Conservation (phyloP, 2,329 filamentous ascomycete species). For the Emmonsiellopsis sp. region DNA sequence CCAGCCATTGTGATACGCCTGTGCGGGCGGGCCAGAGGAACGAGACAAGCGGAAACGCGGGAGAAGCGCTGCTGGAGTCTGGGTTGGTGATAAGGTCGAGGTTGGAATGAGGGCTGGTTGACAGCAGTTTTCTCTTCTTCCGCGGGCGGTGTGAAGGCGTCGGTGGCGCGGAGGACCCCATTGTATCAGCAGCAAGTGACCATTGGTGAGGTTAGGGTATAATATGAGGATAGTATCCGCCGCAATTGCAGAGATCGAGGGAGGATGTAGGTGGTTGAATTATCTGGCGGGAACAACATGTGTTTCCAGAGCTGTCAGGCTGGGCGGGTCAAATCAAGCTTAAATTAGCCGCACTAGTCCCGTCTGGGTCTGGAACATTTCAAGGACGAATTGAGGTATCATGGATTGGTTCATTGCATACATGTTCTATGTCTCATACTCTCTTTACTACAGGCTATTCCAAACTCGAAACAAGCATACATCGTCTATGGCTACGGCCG, state of each 20-base stretch:
- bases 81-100: conserved; percentile 36
- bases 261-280: too few species aligned
- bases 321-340: too few species aligned
- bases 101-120: conserved; percentile 26
- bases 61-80: conserved; percentile 41
- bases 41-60: conserved; percentile 83
- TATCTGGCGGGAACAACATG: too few species aligned
- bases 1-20: conserved; percentile 79
- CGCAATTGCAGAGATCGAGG: too few species aligned
- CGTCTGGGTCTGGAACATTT: too few species aligned
- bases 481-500: background rate
- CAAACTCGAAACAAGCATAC: too few species aligned
- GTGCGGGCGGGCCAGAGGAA: conserved; percentile 88
- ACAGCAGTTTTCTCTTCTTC: conserved; percentile 35
- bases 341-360: too few species aligned
- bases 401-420: too few species aligned
- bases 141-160: conserved; percentile 33
- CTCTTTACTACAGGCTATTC: too few species aligned
- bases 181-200: background rate
- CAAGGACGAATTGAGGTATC: too few species aligned
- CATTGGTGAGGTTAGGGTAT: background rate
- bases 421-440: too few species aligned
- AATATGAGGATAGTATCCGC: background rate
- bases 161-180: conserved; percentile 20
- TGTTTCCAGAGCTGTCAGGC: too few species aligned